Conservation (phyloP, 495 filamentous ascomycete genomes). For the Rhypophila decipiens region DNA sequence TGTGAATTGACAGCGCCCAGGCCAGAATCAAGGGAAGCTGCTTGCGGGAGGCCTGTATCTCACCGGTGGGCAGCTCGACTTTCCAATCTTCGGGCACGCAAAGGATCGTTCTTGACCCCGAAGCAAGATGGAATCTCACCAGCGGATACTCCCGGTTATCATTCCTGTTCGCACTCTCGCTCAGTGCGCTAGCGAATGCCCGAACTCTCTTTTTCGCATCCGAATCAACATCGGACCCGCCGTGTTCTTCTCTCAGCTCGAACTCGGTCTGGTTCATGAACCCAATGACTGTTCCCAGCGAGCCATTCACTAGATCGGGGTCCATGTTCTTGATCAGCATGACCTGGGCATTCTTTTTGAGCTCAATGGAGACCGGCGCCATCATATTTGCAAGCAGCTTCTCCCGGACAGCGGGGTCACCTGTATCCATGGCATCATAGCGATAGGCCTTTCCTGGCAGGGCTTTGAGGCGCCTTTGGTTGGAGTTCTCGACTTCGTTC, state of each 20-base stretch:
- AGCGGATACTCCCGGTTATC: slow-evolving; percentile 60
- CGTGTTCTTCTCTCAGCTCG: slow-evolving; percentile 48
- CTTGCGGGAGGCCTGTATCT: slow-evolving; percentile 76
- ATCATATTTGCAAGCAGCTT: slow-evolving; percentile 85
- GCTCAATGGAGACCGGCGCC: slow-evolving; percentile 67
- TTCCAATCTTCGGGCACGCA: slow-evolving; percentile 89
- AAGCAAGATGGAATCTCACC: slow-evolving; percentile 71
- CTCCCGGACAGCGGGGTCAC: slow-evolving; percentile 64
- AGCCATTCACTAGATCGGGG: slow-evolving; percentile 87
- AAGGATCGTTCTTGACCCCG: slow-evolving; percentile 74
- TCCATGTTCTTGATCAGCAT: slow-evolving; percentile 99
- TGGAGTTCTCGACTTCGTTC: slow-evolving; percentile 81
- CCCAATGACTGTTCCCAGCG: slow-evolving; percentile 72
- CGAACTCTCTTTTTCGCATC: slow-evolving; percentile 41
- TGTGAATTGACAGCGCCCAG: slow-evolving; percentile 96
- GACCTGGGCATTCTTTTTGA: slow-evolving; percentile 91
- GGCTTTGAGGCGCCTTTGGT: slow-evolving; percentile 62
- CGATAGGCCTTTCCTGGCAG: slow-evolving; percentile 60
- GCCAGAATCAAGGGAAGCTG: slow-evolving; percentile 87
- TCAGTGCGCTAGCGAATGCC: slow-evolving; percentile 28
- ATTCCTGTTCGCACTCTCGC: slow-evolving; percentile 17
- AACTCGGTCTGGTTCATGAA: slow-evolving; percentile 85
- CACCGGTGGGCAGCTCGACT: slow-evolving; percentile 90
- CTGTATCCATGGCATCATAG: slow-evolving; percentile 71
- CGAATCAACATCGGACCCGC: slow-evolving; percentile 36